Percentiles rank a stretch among this genome's conserved stretches.
phyloP scores from a whole-genome alignment of 129 eudicot species.

The Escallonia rubra region DNA sequence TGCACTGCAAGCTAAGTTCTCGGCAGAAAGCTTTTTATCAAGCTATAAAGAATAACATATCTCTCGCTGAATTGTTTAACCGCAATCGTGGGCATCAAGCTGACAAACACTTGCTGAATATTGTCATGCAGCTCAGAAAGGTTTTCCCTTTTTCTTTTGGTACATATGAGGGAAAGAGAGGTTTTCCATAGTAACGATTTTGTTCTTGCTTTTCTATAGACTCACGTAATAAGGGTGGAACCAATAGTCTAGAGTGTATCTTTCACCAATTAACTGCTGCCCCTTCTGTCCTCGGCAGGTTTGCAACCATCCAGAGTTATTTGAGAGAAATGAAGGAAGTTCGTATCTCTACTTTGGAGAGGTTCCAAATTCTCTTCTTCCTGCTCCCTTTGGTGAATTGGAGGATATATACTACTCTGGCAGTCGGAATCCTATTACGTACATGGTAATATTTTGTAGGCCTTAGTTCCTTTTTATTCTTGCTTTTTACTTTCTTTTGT shows the following conservation, averaged over 20 bases:
- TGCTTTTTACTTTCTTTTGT: too few relatives aligned
- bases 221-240: background rate
- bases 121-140: conserved; percentile 98
- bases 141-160: conserved; percentile 10
- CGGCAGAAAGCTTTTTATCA: conserved; percentile 96
- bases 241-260: conserved; percentile 2
- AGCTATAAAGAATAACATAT: conserved; percentile 97
- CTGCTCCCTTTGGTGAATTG: conserved; percentile 83
- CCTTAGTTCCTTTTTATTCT: too few relatives aligned
- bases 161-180: background rate
- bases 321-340: conserved; percentile 98
- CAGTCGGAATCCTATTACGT: conserved; percentile 73
- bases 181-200: background rate
- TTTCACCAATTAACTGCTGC: conserved; percentile 2
- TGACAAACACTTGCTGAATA: conserved; percentile 95
- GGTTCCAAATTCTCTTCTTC: conserved; percentile 74
- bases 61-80: conserved; percentile 92
- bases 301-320: conserved; percentile 97
- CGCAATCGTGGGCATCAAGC: conserved; percentile 80
- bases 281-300: conserved; percentile 39
- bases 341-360: conserved; percentile 81
- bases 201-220: background rate
- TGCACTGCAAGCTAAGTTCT: conserved; percentile 95
- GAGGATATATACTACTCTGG: conserved; percentile 85
- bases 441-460: conserved; percentile 38